Evolutionary conservation across 129 eudicot genomes (phyloP).

Genomic region (Flaveria trinervia): DNA sequence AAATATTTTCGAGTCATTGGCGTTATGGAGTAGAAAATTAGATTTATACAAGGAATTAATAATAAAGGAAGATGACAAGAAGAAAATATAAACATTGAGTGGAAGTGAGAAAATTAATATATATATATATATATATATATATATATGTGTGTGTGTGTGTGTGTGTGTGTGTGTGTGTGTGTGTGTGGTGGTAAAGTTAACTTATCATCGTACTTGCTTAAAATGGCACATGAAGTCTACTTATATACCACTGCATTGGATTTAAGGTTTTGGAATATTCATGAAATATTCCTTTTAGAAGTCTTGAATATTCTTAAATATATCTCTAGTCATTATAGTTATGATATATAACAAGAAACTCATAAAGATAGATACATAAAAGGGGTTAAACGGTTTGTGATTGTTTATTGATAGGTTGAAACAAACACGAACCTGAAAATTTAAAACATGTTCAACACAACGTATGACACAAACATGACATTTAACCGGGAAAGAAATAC

Average conservation of each 20-base stretch:
- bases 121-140: no score
- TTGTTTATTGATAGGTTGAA: background rate
- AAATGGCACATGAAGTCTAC: constrained; percentile 12
- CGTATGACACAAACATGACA: no score
- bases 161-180: no score
- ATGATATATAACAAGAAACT: background rate
- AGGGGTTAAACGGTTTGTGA: background rate
- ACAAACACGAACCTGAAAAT: background rate
- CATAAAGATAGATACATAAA: background rate
- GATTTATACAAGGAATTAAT: no score
- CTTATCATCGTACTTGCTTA: constrained; percentile 21
- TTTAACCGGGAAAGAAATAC: no score
- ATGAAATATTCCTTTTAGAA: constrained; percentile 20
- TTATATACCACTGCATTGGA: constrained; percentile 11
- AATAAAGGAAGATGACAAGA: no score
- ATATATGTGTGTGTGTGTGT: no score
- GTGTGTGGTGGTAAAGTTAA: background rate
- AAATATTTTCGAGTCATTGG: no score
- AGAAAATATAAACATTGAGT: no score
- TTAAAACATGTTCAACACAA: no score
- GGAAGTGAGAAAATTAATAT: background rate
- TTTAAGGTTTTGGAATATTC: constrained; percentile 26
- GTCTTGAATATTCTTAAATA: background rate
- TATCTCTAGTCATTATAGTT: background rate
- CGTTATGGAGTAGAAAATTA: no score